Percentiles rank a stretch among this genome's conserved stretches.
These are phyloP conservation scores for Pythium aristosporum DNA, from an alignment of 352 stramenopile genomes.

Conservation along the genomic window DNA sequence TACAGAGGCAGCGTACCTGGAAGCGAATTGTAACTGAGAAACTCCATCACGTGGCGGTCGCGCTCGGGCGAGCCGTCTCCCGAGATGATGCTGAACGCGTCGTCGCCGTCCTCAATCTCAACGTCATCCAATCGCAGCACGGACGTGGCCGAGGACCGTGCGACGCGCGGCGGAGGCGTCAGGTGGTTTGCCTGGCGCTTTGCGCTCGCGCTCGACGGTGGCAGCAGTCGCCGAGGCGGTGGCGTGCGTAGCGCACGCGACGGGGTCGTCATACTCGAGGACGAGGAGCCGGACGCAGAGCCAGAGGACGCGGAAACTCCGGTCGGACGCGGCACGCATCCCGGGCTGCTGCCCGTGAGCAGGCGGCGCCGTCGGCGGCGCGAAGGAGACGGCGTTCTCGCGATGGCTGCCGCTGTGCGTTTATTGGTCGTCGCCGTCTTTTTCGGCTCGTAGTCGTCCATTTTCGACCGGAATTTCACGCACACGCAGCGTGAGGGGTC, in stretches of 20 bases:
- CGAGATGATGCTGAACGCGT: slow-evolving; percentile 55
- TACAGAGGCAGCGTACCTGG: slow-evolving; percentile 21
- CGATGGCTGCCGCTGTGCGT: neutral
- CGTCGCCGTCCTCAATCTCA: slow-evolving; percentile 33
- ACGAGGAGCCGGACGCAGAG: neutral
- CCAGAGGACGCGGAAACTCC: neutral
- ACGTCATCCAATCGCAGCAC: slow-evolving; percentile 23
- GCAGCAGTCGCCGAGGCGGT: slow-evolving; percentile 17
- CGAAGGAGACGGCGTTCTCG: slow-evolving; percentile 23
- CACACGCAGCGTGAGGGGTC: neutral
- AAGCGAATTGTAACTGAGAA: slow-evolving; percentile 35
- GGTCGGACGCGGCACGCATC: slow-evolving; percentile 18
- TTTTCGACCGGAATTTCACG: slow-evolving; percentile 4
- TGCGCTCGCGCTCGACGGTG: slow-evolving; percentile 1
- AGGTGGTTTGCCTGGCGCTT: slow-evolving; percentile 1
- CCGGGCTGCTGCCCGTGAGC: slow-evolving; percentile 21
- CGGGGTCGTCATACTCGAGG: slow-evolving; percentile 7
- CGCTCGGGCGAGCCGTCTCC: slow-evolving; percentile 32
- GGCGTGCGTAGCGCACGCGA: slow-evolving; percentile 17
- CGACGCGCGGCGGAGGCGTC: slow-evolving; percentile 3
- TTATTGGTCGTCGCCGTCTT: slow-evolving; percentile 10
- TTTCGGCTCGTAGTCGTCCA: slow-evolving; percentile 17
- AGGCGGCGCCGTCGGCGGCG: slow-evolving; percentile 23
- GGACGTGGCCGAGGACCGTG: slow-evolving; percentile 8
- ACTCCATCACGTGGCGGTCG: slow-evolving; percentile 38